Evolutionary conservation across 805 yeast species (phyloP), one percentile per base, ranked within the genome.

Genomic region (Kodamaea jinghongensis): DNA sequence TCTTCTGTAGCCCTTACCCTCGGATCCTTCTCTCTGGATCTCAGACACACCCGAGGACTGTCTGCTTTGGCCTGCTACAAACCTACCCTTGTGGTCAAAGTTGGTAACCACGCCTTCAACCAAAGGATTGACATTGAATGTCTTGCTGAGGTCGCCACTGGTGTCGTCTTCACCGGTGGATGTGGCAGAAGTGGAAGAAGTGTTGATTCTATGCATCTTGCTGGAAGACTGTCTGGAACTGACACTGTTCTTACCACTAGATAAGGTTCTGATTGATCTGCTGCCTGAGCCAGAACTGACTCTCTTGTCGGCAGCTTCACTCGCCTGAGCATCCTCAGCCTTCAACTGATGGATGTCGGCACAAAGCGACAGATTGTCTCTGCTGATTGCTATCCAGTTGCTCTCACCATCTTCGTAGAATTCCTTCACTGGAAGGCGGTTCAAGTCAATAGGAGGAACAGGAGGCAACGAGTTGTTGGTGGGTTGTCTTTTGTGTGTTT

Each of bases 341-440:
- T 53, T 48, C 42, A 57, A 47, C 12, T 55, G 55, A 23, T 45
- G 46, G 6, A 60, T 29, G 31, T 60, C 58, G 4, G 46, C 46
- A 17, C 51, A 49, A 14, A 60, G 50, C 7, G 60, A 49, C 10
- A 55, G 50, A 26, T 54, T 55, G 11, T 61, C 67, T 15, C 58
- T 42, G 4, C 55, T 36, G 13, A 63, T 47, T 4, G 48, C 25
- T 2, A 45, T 41, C 62, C 62, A 57, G 36, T 57, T 57, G 6
- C 50, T 44, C 28, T 48, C 49, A 1, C 53, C 54, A 29, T 55
- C 61, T 11, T 31, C 38, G 30, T 45, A 45, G 39, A 53, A 46
- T 11, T 50, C 46, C 23, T 45, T 43, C 7, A 41, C 23, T 7
- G 48, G 48, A 6, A 47, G 17, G 15, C 30, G 41, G 2, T 27